Conservation (phyloP, 352 stramenopile genomes). For the Globisporangium cederbergense region DNA sequence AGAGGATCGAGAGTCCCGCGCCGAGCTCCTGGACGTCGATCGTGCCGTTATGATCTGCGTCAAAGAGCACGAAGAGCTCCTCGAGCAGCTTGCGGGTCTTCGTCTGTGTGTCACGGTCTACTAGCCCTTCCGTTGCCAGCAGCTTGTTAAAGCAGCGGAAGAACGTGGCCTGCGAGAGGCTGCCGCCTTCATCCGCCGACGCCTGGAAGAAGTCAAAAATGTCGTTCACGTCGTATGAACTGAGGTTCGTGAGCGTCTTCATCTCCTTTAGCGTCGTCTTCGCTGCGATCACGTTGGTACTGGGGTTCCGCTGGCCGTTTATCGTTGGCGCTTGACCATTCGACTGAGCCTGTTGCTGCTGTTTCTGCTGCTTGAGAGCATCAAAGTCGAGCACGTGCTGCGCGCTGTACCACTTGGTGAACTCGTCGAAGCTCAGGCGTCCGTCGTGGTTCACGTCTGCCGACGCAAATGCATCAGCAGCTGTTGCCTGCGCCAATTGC, state of each 20-base stretch:
- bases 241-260: slow-evolving; percentile 76
- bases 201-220: slow-evolving; percentile 86
- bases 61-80: slow-evolving; percentile 82
- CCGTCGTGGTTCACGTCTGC: slow-evolving; percentile 66
- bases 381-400: slow-evolving; percentile 25
- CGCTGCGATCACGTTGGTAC: not conserved
- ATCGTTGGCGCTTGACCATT: not conserved
- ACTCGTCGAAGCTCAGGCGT: slow-evolving; percentile 75
- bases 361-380: slow-evolving; percentile 19
- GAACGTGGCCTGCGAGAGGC: slow-evolving; percentile 62
- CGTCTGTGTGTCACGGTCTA: slow-evolving; percentile 31
- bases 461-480: slow-evolving; percentile 56
- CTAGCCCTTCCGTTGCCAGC: slow-evolving; percentile 40
- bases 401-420: slow-evolving; percentile 78
- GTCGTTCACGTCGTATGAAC: slow-evolving; percentile 81
- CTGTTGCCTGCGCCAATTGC: slow-evolving; percentile 68
- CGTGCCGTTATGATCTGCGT: slow-evolving; percentile 68
- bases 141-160: slow-evolving; percentile 86
- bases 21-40: slow-evolving; percentile 87
- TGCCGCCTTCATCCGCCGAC: slow-evolving; percentile 57
- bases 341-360: not conserved
- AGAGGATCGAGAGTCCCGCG: slow-evolving; percentile 85
- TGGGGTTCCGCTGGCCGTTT: not conserved
- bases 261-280: slow-evolving; percentile 63
- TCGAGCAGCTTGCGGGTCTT: slow-evolving; percentile 52